A percentile compares a stretch with the other conserved stretches of the same genome.
phyloP scores from a whole-genome alignment of 108 stramenopile genomes.

The Asterionellopsis glacialis region DNA sequence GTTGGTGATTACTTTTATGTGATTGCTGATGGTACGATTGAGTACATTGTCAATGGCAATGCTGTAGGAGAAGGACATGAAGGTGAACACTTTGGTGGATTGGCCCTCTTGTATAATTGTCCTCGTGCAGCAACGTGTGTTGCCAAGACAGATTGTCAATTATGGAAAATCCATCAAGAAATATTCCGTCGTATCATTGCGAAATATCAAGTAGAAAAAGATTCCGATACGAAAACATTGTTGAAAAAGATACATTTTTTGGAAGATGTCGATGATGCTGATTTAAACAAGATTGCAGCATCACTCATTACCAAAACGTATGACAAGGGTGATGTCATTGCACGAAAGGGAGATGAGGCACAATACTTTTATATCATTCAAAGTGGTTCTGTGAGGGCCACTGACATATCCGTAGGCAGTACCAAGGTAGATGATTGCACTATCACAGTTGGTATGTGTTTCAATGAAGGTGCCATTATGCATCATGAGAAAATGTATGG shows the following conservation, averaged over 20 bases:
- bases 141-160: constrained; percentile 8
- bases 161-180: constrained; percentile 46
- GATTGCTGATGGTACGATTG: constrained; percentile 30
- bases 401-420: constrained; percentile 29
- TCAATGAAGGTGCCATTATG: constrained; percentile 25
- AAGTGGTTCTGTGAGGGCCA: constrained; percentile 43
- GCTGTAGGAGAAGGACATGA: constrained; percentile 36
- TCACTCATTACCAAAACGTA: constrained; percentile 44
- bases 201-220: constrained; percentile 19
- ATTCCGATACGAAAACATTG: constrained; percentile 12
- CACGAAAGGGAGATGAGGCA: constrained; percentile 34
- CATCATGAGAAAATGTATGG: constrained; percentile 12
- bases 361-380: constrained; percentile 74
- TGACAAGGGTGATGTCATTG: constrained; percentile 52
- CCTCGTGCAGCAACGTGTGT: constrained; percentile 71
- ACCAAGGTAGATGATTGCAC: constrained; percentile 33
- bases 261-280: constrained; percentile 44
- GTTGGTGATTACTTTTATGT: constrained; percentile 72
- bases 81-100: constrained; percentile 75
- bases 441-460: constrained; percentile 36
- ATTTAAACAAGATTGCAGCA: constrained; percentile 47
- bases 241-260: constrained; percentile 46
- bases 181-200: constrained; percentile 57
- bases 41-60: constrained; percentile 17
- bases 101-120: constrained; percentile 84